Evolutionary conservation across 2,329 filamentous ascomycete species (phyloP), one percentile per base, ranked within the genome.

Genomic region (Bipolaris sorokiniana): DNA sequence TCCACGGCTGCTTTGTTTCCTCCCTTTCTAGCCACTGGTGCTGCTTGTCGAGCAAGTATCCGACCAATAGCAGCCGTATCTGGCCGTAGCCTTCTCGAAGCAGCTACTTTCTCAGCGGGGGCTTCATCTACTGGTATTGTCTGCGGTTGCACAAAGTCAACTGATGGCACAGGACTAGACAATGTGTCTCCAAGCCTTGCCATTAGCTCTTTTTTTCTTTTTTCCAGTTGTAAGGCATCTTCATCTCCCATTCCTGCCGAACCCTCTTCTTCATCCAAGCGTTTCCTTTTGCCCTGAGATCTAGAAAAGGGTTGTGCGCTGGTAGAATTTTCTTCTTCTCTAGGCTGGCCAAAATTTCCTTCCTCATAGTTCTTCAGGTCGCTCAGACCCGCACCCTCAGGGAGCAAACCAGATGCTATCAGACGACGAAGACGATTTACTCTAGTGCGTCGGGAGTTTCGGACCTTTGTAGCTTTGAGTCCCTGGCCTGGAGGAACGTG

Each of bases 371-470:
- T 59, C 82, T 51, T 58, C 42, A 88, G 72, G 53, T 85, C 82
- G 10, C 74, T 69, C 40, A 84, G 78, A 48, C 80, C 82, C 5
- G 86, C 85, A 54, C 80, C 71, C 23, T 75, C 61, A 18, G 80
- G 80, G 7, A 89, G 72, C 11, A 82, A 68, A 1, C 84, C 85
- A n/a, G 80, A 72, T 16, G 78, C 71, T 64, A 88, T 86, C 7
- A 88, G 76, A 54, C 79, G 78, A 3, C 76, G 74, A 10, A 89
- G 74, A 54, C 77, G 77, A 54, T 81, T 81, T 37, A 78, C 73
- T 50, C 82, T 74, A 54, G 81, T 82, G 38, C 80, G 80, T 37
- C 87, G 80, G 28, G 75, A 67, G 62, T 90, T 90, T 58, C 86
- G 82, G 22, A 76, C 75, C 48, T 81, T 81, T 0, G 87, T 90